phyloP scores from a whole-genome alignment of 2,329 filamentous ascomycete genomes.

The Ascomycota sp. region DNA sequence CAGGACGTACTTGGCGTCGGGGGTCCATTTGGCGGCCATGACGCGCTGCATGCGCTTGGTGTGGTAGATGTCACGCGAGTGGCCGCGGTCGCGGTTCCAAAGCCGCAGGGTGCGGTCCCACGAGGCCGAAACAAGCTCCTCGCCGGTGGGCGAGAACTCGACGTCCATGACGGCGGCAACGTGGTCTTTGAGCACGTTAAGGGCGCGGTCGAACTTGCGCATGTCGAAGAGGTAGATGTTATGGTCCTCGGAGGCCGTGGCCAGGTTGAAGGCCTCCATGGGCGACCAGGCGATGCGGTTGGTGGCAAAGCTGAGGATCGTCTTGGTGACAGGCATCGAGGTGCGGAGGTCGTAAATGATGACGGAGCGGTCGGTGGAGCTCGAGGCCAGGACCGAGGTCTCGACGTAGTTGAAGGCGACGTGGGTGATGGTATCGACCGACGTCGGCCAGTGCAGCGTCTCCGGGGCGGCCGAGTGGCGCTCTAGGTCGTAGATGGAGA shows the following conservation, averaged over 20 bases:
- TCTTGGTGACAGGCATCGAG: conserved; percentile 60
- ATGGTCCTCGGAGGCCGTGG: conserved; percentile 84
- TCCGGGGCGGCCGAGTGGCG: conserved; percentile 65
- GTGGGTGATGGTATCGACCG: conserved; percentile 73
- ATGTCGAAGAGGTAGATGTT: conserved; percentile 81
- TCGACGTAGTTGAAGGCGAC: conserved; percentile 87
- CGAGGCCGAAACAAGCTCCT: conserved; percentile 77
- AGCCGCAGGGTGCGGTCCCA: conserved; percentile 73
- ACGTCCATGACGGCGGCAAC: conserved; percentile 89
- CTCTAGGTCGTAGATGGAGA: conserved; percentile 77
- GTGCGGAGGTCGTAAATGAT: conserved; percentile 87
- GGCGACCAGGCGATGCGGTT: conserved; percentile 87
- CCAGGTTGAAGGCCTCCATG: conserved; percentile 92
- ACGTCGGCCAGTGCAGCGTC: conserved; percentile 69
- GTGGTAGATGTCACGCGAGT: conserved; percentile 86
- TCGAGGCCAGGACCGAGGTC: conserved; percentile 73
- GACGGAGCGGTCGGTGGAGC: conserved; percentile 66
- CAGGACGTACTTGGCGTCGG: conserved; percentile 75
- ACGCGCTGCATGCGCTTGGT: conserved; percentile 96
- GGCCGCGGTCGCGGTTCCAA: conserved; percentile 62
- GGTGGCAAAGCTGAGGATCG: conserved; percentile 60
- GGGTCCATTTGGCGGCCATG: conserved; percentile 66
- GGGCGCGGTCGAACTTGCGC: conserved; percentile 67
- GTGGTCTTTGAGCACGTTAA: conserved; percentile 81
- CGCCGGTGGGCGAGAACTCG: conserved; percentile 83